Conservation (phyloP, 2,329 filamentous ascomycete species). For the Plenodomus tracheiphilus region DNA sequence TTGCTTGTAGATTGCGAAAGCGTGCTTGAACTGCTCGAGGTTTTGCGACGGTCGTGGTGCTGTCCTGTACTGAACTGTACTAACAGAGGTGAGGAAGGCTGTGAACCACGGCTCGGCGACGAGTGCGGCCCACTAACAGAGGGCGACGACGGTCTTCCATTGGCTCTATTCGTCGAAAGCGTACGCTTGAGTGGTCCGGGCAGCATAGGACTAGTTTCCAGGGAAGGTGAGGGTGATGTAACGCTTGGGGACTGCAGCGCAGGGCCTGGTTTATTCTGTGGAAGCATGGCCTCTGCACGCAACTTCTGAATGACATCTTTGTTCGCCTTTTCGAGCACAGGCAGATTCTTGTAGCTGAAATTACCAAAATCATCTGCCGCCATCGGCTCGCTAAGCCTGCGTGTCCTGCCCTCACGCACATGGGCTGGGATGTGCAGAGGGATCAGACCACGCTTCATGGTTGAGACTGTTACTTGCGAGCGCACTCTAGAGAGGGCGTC, state of each 20-base stretch:
- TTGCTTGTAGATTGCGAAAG: slow-evolving; percentile 76
- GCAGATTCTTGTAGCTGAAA: slow-evolving; percentile 96
- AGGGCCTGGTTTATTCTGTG: slow-evolving; percentile 56
- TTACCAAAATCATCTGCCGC: slow-evolving; percentile 90
- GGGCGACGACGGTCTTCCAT: slow-evolving; percentile 76
- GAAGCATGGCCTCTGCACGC: slow-evolving; percentile 83
- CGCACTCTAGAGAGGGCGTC: slow-evolving; percentile 90
- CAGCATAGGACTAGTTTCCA: slow-evolving; percentile 85
- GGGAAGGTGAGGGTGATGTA: slow-evolving; percentile 63
- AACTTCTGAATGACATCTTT: slow-evolving; percentile 98
- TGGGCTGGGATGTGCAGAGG: slow-evolving; percentile 95
- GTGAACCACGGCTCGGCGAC: slow-evolving; percentile 83
- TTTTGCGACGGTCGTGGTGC: slow-evolving; percentile 82
- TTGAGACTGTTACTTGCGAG: slow-evolving; percentile 77
- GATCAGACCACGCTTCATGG: slow-evolving; percentile 89
- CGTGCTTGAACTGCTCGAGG: slow-evolving; percentile 84
- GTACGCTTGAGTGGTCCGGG: slow-evolving; percentile 80
- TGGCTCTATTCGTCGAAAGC: slow-evolving; percentile 78
- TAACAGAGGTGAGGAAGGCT: slow-evolving; percentile 86
- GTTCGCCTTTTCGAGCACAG: slow-evolving; percentile 95
- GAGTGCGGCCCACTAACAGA: slow-evolving; percentile 81
- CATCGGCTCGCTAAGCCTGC: slow-evolving; percentile 88
- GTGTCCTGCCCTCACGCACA: slow-evolving; percentile 85
- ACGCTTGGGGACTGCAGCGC: slow-evolving; percentile 48
- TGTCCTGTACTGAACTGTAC: slow-evolving; percentile 91